Conservation (phyloP, 2,329 filamentous ascomycete genomes). For the Leptoxyphium fumago region DNA sequence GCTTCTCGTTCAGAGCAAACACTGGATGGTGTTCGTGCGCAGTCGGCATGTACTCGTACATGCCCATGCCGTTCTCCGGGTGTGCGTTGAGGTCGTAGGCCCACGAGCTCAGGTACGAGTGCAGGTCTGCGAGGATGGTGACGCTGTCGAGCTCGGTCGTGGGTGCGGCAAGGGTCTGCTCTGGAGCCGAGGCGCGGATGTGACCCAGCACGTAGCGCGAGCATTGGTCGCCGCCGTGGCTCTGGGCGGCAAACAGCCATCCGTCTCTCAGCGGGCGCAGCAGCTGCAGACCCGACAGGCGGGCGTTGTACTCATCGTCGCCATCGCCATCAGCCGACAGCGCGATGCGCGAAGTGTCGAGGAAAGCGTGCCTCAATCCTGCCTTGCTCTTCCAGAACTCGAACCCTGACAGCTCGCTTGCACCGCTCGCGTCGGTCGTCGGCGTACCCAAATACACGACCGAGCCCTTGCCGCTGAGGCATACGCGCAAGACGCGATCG, state of each 20-base stretch:
- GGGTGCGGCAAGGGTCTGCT: slow-evolving; percentile 1
- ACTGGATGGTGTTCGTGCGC: slow-evolving; percentile 19
- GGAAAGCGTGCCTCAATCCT: slow-evolving; percentile 16
- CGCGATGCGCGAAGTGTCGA: slow-evolving; percentile 15
- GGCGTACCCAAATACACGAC: slow-evolving; percentile 22
- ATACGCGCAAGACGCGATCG: slow-evolving; percentile 18
- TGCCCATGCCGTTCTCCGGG: slow-evolving; percentile 10
- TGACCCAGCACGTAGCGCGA: slow-evolving; percentile 17
- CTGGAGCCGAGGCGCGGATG: slow-evolving; percentile 8
- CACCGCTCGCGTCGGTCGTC: background rate
- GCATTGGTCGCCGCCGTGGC: slow-evolving; percentile 14
- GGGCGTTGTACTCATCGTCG: slow-evolving; percentile 2
- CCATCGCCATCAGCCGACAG: slow-evolving; percentile 1
- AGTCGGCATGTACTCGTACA: slow-evolving; percentile 19
- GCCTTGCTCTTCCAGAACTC: slow-evolving; percentile 20
- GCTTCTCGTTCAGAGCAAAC: slow-evolving; percentile 11
- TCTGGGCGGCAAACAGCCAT: slow-evolving; percentile 17
- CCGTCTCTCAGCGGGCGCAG: slow-evolving; percentile 14
- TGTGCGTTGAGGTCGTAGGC: slow-evolving; percentile 12
- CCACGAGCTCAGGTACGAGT: slow-evolving; percentile 17
- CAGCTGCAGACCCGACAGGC: slow-evolving; percentile 17
- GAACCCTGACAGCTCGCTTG: slow-evolving; percentile 7
- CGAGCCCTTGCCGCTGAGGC: slow-evolving; percentile 18
- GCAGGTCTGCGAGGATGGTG: slow-evolving; percentile 15
- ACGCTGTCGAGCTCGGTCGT: slow-evolving; percentile 11